Conservation (phyloP, 2,329 filamentous ascomycete genomes). For the Pyricularia sp. region DNA sequence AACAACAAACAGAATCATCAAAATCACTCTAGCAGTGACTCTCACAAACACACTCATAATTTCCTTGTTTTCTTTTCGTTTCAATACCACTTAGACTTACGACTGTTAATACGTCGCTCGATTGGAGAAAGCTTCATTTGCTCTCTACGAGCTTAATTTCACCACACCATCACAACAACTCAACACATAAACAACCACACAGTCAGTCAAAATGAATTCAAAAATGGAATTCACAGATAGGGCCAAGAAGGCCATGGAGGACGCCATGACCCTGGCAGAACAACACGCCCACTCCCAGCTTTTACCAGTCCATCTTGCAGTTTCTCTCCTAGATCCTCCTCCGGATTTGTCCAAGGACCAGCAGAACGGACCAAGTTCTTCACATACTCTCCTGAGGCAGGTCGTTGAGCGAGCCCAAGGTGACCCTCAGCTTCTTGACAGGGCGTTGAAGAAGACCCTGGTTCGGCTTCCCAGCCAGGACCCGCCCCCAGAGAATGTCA, state of each 20-base stretch:
- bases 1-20: not conserved
- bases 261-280: conserved; percentile 76
- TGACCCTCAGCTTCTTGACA: conserved; percentile 77
- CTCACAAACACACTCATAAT: not conserved
- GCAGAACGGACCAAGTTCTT: conserved; percentile 56
- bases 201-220: conserved; percentile 46
- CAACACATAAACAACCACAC: conserved; percentile 10
- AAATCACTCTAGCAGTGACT: not conserved
- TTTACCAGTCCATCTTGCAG: conserved; percentile 77
- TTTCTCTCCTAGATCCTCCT: conserved; percentile 64
- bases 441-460: conserved; percentile 79
- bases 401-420: conserved; percentile 89
- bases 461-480: conserved; percentile 90
- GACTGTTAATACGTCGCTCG: not conserved
- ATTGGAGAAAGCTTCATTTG: not conserved
- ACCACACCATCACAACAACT: conserved; percentile 1
- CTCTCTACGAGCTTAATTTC: not conserved
- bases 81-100: not conserved
- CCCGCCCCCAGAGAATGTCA: conserved; percentile 79
- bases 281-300: conserved; percentile 88
- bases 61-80: not conserved
- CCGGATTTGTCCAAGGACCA: conserved; percentile 70
- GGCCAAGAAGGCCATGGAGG: conserved; percentile 77
- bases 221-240: conserved; percentile 89
- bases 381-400: conserved; percentile 78